Evolutionary conservation across 176 grass and related monocot species (phyloP).

Genomic region (Tuctoria greenei): DNA sequence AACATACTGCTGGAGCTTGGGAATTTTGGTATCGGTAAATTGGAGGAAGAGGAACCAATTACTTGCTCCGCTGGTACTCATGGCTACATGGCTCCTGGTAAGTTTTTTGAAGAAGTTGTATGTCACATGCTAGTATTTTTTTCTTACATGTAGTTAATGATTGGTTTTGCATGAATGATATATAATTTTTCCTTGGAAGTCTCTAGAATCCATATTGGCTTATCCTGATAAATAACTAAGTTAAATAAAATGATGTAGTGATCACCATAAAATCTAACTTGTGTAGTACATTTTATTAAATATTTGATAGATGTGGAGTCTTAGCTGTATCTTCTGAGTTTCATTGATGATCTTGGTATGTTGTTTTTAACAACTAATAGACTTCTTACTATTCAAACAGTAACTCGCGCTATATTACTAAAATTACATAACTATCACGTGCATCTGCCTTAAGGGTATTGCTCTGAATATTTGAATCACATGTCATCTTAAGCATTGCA

Average conservation of each 20-base stretch:
- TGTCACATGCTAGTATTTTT: background rate
- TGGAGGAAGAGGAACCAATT: conserved; percentile 54
- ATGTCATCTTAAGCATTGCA: conserved; percentile 36
- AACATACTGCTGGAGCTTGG: conserved; percentile 74
- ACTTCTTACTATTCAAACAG: background rate
- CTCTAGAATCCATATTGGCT: background rate
- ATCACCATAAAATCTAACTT: background rate
- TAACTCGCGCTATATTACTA: background rate
- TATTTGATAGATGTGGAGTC: background rate
- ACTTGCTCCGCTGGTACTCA: conserved; percentile 73
- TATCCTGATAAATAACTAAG: background rate
- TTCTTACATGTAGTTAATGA: background rate
- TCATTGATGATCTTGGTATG: background rate
- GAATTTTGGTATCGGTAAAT: conserved; percentile 73
- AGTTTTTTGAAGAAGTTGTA: background rate
- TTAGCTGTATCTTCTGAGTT: background rate
- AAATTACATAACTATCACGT: conserved; percentile 11
- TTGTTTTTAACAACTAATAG: background rate
- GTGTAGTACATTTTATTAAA: background rate
- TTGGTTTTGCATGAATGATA: background rate
- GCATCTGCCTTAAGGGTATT: background rate
- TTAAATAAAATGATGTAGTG: background rate
- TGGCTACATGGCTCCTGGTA: conserved; percentile 86
- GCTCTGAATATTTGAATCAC: conserved; percentile 19
- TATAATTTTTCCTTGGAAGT: background rate